Conservation (phyloP, 78 protist genomes). For the Dictyostelium firmibasis region DNA sequence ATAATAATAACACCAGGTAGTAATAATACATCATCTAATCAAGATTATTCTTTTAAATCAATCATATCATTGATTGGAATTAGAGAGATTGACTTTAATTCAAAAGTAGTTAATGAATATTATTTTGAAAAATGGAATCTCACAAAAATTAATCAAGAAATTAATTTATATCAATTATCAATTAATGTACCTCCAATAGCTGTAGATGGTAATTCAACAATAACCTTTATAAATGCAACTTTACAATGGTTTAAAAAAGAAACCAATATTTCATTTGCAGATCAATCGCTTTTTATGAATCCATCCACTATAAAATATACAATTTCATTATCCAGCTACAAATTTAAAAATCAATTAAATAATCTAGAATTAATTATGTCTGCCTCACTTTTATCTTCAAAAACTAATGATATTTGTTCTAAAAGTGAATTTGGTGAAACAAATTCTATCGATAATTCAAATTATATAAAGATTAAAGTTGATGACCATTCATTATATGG, state of each 20-base stretch:
- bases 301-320: background rate
- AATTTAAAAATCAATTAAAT: no score
- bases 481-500: background rate
- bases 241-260: background rate
- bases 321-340: background rate
- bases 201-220: background rate
- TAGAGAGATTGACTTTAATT: background rate
- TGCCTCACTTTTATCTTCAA: background rate
- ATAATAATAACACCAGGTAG: background rate
- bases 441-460: background rate
- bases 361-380: background rate
- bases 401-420: background rate
- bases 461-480: background rate
- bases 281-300: background rate
- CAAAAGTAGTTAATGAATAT: background rate
- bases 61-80: background rate
- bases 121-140: background rate
- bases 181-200: background rate
- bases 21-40: background rate
- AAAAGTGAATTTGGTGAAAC: background rate
- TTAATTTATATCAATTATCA: background rate
- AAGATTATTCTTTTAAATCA: background rate
- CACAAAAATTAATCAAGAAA: background rate
- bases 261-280: background rate
- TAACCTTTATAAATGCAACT: background rate